Percentiles rank a stretch among this genome's conserved stretches.
Conservation (phyloP, 2,329 filamentous ascomycete species). For the Fusarium falciforme region DNA sequence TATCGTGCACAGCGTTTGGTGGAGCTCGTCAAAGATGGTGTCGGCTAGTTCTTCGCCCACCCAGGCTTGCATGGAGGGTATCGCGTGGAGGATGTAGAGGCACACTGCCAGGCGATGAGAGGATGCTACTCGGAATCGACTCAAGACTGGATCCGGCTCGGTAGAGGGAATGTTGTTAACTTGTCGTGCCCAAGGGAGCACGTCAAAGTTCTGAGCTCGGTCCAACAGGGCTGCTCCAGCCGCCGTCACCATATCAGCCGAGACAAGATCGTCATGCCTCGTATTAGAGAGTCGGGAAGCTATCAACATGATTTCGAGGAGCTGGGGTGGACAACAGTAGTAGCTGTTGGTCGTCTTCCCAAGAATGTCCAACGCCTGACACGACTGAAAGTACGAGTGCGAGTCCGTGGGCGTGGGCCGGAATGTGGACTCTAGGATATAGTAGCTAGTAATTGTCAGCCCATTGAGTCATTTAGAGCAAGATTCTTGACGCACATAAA, state of each 20-base stretch:
- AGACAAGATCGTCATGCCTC: conserved; percentile 41
- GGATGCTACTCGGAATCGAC: conserved; percentile 54
- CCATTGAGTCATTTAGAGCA: background rate
- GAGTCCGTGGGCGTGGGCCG: conserved; percentile 47
- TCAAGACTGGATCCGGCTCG: conserved; percentile 49
- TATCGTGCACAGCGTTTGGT: conserved; percentile 60
- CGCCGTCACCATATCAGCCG: conserved; percentile 45
- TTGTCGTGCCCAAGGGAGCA: conserved; percentile 54
- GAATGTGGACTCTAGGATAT: conserved; percentile 59
- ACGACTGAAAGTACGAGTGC: conserved; percentile 51
- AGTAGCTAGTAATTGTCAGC: conserved; percentile 51
- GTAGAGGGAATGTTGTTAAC: conserved; percentile 50
- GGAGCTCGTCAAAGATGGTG: conserved; percentile 57
- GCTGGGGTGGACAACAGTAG: conserved; percentile 58
- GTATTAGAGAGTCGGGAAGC: conserved; percentile 55
- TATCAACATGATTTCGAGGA: conserved; percentile 57
- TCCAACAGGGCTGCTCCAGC: conserved; percentile 50
- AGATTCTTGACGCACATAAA: conserved; percentile 51
- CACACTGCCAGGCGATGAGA: conserved; percentile 58
- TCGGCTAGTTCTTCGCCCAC: conserved; percentile 46
- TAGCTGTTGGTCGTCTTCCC: conserved; percentile 58
- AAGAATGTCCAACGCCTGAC: conserved; percentile 53
- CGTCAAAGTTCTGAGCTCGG: conserved; percentile 54
- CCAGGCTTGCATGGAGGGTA: conserved; percentile 42
- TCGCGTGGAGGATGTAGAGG: conserved; percentile 58